Evolutionary conservation across 345 rosid species (phyloP).

Genomic region (Erysimum cheiranthoides): DNA sequence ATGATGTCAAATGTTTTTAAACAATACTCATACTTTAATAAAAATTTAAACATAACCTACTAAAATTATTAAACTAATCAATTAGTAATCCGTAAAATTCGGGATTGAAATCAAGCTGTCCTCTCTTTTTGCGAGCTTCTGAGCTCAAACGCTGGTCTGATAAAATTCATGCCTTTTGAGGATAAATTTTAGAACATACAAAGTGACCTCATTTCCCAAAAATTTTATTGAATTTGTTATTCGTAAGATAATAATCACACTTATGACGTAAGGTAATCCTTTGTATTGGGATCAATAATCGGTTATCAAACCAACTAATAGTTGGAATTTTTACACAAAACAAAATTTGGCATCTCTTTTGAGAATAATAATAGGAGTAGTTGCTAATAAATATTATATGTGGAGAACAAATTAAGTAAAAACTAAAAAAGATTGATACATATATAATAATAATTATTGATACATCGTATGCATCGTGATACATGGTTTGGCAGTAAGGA

Average conservation of each 20-base stretch:
- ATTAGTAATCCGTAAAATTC: constrained; percentile 11
- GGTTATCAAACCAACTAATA: constrained; percentile 17
- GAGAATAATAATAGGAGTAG: neutral
- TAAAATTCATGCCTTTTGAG: constrained; percentile 22
- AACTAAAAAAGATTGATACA: neutral
- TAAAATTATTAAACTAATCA: constrained; percentile 13
- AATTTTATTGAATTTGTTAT: constrained; percentile 20
- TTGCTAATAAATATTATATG: neutral
- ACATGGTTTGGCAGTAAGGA: neutral
- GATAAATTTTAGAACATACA: neutral
- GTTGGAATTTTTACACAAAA: constrained; percentile 11
- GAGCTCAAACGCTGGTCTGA: constrained; percentile 26
- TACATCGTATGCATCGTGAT: neutral
- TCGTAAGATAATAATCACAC: constrained; percentile 2
- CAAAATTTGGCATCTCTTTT: constrained; percentile 1
- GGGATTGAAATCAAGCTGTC: constrained; percentile 26
- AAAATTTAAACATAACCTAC: constrained; percentile 1
- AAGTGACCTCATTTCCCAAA: constrained; percentile 24
- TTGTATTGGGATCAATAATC: constrained; percentile 39
- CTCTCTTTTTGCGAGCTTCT: constrained; percentile 36
- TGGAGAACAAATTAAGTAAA: neutral
- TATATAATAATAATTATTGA: neutral
- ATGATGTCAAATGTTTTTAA: constrained; percentile 7
- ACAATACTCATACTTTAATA: neutral
- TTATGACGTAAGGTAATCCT: constrained; percentile 16